Evolutionary conservation across 225 moss, liverwort and hornwort genomes (phyloP), one percentile per base, ranked within the genome.

Genomic region (Bryum argenteum): DNA sequence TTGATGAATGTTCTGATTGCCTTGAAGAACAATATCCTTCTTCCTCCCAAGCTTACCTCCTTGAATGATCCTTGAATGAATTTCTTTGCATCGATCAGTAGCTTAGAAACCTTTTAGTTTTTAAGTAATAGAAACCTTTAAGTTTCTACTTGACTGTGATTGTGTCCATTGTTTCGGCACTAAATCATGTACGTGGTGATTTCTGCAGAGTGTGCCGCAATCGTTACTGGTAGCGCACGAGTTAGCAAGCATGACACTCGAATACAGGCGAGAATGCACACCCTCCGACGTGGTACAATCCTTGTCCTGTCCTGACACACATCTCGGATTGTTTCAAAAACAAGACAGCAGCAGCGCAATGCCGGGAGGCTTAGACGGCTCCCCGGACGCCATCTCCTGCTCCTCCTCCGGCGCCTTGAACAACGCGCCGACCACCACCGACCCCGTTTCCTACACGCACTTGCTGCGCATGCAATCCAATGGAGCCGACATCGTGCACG

Each of bases 331-430:
- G 2, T 66, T 44, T 20, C 47, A 4, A 23, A 42, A 33, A 4
- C 26, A 26, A 26, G 4, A 37, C 23, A 63, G 11, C 10, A 60
- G 45, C 83, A 0, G 62, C 84, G 37, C 62, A 79, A 2, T 78
- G 69, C 13, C 5, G 28, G 86, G 81, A 1, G 91, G 85, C 7
- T 64, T 89, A 61, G 89, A 91, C 75, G 91, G 91, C 1, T 89
- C 91, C 19, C 87, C 91, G 2, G 80, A 87, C 48, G 91, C 91
- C 18, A 79, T 91, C n/a, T 89, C 89, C 12, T 89, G 91, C 66
- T 87, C 82, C 16, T 87, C 82, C 16, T 82, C 85, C 10, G 84
- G 88, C 11, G 88, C 89, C 23, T 86, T 87, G 9, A 84, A 80
- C 50, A 78, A 78, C 47, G 80, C 85, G 71, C 83, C 59, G 10